Evolutionary conservation across 2,329 filamentous ascomycete genomes (phyloP), one percentile per base, ranked within the genome.

Genomic region (Nemania sp.): DNA sequence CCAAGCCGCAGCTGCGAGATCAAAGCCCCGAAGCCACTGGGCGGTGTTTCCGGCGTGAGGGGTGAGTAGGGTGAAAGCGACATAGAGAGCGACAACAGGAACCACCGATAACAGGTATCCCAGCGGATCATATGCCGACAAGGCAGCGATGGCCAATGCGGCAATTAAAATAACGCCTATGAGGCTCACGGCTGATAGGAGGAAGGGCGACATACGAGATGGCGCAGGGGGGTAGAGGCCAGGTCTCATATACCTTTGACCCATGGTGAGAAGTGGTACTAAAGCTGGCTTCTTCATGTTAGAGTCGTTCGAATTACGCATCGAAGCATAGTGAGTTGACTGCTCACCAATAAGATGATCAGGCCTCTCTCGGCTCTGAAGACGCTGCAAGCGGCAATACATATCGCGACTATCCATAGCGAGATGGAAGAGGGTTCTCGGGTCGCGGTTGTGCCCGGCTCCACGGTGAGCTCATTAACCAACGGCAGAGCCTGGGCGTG

Each of bases 21-120:
- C 65, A 67, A 76, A 64, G 72, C 71, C 12, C 60, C 74, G 57
- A 69, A 75, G 60, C 70, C 67, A 62, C 34, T 68, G 11, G 69
- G 71, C 45, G 18, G 62, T 54, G 20, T 50, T 58, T 25, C 25
- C 51, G 9, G 25, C 29, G 20, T 58, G 63, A 15, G 65, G 66
- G 11, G 61, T 70, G 9, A 77, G 59, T 6, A 68, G 57, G 10
- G 66, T 56, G 47, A 75, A 79, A 5, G 70, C 60, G 1, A 68
- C n/a, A 0, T 77, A 63, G 11, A 77, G 60, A 7, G 65, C 69
- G 13, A 47, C 50, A 0, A 73, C 62, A 1, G 75, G 70, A 34
- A 77, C 58, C 1, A 62, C 42, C 0, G 75, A 75, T 3, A 74
- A 13, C 43, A 64, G 48, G 63, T 63, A 48, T 58, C 56, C 56